phyloP scores from a whole-genome alignment of 495 filamentous ascomycete species.

The Aspergillus sclerotiicarbonarius region DNA sequence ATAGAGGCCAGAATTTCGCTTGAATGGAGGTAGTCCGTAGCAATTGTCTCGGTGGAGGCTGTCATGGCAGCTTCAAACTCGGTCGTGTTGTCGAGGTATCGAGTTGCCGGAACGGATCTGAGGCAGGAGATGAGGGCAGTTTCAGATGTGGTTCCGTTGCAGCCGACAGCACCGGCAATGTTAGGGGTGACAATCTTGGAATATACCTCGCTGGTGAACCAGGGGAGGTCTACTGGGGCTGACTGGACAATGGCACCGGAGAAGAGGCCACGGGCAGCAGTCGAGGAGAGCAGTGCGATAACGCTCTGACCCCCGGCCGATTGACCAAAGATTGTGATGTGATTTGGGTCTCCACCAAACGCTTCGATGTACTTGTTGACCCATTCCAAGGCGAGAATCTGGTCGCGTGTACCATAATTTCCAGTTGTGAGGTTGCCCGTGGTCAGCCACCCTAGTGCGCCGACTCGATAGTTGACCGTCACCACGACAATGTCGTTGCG shows the following conservation, averaged over 20 bases:
- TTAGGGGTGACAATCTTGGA: conserved; percentile 19
- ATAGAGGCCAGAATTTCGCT: conserved; percentile 23
- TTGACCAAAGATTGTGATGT: conserved; percentile 51
- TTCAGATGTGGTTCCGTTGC: conserved; percentile 19
- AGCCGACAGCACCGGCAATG: conserved; percentile 27
- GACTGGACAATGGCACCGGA: conserved; percentile 32
- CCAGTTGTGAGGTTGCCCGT: conserved; percentile 30
- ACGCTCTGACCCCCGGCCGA: conserved; percentile 57
- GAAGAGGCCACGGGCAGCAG: conserved; percentile 31
- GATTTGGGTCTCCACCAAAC: conserved; percentile 49
- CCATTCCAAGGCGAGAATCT: conserved; percentile 48
- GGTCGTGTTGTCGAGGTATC: conserved; percentile 27
- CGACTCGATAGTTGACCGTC: conserved; percentile 46
- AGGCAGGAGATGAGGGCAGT: conserved; percentile 23
- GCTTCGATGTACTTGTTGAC: conserved; percentile 49
- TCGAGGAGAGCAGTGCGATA: conserved; percentile 46
- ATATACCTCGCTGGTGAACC: conserved; percentile 29
- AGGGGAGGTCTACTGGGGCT: conserved; percentile 24
- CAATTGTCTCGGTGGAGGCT: conserved; percentile 10
- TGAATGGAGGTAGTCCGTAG: conserved; percentile 19
- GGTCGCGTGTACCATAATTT: conserved; percentile 38
- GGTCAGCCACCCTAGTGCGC: conserved; percentile 42
- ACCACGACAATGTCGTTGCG: conserved; percentile 50
- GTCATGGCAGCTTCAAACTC: conserved; percentile 13
- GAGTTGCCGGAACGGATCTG: conserved; percentile 23